These are phyloP conservation scores for Pythium scleroteichum DNA, from an alignment of 352 stramenopile genomes.

Conservation along the genomic window DNA sequence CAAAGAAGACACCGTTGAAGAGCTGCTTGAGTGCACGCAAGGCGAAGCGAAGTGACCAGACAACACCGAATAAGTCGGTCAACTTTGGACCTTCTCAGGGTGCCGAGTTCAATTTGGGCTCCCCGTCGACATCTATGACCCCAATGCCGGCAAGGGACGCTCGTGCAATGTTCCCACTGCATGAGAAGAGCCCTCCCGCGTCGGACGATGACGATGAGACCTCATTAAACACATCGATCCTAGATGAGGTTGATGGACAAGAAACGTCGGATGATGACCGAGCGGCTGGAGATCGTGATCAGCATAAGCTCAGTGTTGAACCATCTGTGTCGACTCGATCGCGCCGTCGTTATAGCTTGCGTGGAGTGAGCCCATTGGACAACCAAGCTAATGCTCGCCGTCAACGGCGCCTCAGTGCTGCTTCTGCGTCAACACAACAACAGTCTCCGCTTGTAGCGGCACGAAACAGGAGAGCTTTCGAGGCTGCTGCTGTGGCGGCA, in stretches of 20 bases:
- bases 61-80: constrained; percentile 78
- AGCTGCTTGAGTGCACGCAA: constrained; percentile 81
- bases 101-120: constrained; percentile 78
- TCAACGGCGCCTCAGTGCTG: constrained; percentile 37
- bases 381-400: constrained; percentile 65
- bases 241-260: constrained; percentile 70
- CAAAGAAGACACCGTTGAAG: constrained; percentile 57
- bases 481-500: constrained; percentile 6
- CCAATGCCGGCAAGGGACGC: constrained; percentile 68
- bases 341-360: constrained; percentile 61
- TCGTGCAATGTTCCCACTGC: constrained; percentile 63
- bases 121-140: constrained; percentile 86
- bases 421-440: constrained; percentile 7
- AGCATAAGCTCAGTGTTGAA: constrained; percentile 11
- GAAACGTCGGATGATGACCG: constrained; percentile 46
- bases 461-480: constrained; percentile 22
- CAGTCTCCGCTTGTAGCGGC: constrained; percentile 23
- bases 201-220: constrained; percentile 74
- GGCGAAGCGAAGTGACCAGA: constrained; percentile 29
- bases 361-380: constrained; percentile 79
- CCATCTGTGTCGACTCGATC: constrained; percentile 28
- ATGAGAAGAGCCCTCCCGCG: constrained; percentile 29
- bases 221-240: constrained; percentile 80
- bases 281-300: constrained; percentile 5
- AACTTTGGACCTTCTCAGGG: constrained; percentile 82